Evolutionary conservation across 345 rosid genomes (phyloP).

Genomic region (Moringa oleifera): DNA sequence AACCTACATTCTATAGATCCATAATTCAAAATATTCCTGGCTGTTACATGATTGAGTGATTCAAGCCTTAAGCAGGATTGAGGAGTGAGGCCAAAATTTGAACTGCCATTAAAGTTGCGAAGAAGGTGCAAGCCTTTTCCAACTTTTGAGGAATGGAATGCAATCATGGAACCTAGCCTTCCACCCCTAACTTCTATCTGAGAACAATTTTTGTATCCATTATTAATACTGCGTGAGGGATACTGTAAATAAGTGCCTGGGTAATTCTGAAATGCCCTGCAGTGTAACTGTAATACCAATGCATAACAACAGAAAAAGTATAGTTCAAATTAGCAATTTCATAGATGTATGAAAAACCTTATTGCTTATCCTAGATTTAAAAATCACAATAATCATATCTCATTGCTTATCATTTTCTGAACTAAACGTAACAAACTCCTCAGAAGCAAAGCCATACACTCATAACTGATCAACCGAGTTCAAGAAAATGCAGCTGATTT

Average conservation of each 20-base stretch:
- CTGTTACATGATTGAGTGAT: conserved; percentile 15
- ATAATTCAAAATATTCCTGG: conserved; percentile 16
- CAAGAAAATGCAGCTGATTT: no score
- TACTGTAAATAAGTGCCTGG: conserved; percentile 18
- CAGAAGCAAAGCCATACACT: no score
- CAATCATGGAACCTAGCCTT: conserved; percentile 14
- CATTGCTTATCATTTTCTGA: background rate
- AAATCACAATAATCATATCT: no score
- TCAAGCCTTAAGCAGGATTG: conserved; percentile 21
- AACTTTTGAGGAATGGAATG: conserved; percentile 5
- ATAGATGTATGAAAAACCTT: no score
- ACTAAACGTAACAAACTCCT: background rate
- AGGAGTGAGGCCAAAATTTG: conserved; percentile 12
- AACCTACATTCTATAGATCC: conserved; percentile 20
- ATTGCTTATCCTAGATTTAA: no score
- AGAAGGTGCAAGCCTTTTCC: conserved; percentile 7
- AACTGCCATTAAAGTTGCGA: conserved; percentile 8
- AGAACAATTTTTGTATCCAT: conserved; percentile 20
- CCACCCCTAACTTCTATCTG: conserved; percentile 26
- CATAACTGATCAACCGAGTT: no score
- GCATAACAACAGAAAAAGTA: background rate
- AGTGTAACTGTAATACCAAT: conserved; percentile 34
- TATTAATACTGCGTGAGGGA: conserved; percentile 11
- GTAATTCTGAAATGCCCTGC: conserved; percentile 25
- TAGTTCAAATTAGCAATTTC: no score